Percentiles rank a stretch among this genome's conserved stretches.
Evolutionary conservation across 164 flowering plant genomes (phyloP).

Genomic region (Magnolia kwangsiensis): DNA sequence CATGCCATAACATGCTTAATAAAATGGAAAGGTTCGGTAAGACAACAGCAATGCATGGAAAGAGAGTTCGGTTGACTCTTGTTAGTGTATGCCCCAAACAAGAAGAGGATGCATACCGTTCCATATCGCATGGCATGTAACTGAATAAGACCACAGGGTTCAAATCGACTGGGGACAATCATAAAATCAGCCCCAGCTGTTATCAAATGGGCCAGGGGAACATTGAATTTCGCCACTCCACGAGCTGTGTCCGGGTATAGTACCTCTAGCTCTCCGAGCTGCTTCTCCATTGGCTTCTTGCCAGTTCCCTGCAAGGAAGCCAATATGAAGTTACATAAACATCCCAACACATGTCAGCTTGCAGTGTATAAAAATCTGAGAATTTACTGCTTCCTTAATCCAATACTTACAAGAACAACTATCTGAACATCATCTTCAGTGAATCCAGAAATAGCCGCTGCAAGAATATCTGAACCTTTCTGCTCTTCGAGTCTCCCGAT

Average conservation of each 20-base stretch:
- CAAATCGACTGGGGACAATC: conserved; percentile 84
- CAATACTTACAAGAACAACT: conserved; percentile 58
- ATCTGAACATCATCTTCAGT: conserved; percentile 64
- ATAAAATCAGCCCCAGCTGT: conserved; percentile 80
- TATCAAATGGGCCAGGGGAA: conserved; percentile 82
- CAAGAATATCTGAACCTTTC: conserved; percentile 92
- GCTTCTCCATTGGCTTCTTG: conserved; percentile 73
- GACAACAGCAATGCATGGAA: too few species aligned
- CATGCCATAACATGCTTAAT: too few species aligned
- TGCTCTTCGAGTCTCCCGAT: conserved; percentile 97
- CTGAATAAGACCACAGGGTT: conserved; percentile 97
- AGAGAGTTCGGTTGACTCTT: neutral
- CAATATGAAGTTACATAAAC: neutral
- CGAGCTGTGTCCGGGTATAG: conserved; percentile 63
- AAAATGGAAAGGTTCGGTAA: too few species aligned
- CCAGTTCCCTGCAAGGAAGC: conserved; percentile 72
- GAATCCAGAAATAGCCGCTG: conserved; percentile 62
- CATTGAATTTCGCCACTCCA: conserved; percentile 86
- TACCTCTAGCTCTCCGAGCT: conserved; percentile 63
- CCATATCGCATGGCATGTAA: conserved; percentile 91
- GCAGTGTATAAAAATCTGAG: neutral
- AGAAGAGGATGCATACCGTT: conserved; percentile 43
- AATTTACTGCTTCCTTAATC: too few species aligned
- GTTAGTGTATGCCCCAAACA: neutral
- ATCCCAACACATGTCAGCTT: neutral